These are phyloP conservation scores for Pseudophaeomoniella oleicola DNA, from an alignment of 2,329 filamentous ascomycete genomes.

Conservation along the genomic window DNA sequence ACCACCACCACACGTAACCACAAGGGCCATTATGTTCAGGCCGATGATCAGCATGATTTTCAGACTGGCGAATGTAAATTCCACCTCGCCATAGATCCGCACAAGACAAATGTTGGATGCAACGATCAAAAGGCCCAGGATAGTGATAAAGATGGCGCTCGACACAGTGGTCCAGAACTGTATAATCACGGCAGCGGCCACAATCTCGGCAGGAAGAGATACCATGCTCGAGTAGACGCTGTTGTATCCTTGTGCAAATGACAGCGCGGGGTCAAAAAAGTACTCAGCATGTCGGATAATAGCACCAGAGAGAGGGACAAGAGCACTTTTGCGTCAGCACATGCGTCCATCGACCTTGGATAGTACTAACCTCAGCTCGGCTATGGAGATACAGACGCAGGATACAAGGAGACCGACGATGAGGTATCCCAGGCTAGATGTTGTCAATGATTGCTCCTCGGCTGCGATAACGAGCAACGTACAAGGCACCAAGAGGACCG, in stretches of 20 bases:
- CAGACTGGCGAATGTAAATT: conserved; percentile 19
- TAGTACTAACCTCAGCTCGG: not conserved
- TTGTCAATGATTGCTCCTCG: not conserved
- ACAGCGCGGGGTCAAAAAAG: conserved; percentile 58
- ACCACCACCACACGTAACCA: conserved; percentile 51
- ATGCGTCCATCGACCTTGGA: not conserved
- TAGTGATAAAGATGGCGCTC: conserved; percentile 31
- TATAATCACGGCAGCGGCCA: conserved; percentile 31
- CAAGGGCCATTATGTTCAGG: conserved; percentile 44
- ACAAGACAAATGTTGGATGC: conserved; percentile 58
- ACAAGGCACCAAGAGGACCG: conserved; percentile 18
- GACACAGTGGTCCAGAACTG: conserved; percentile 22
- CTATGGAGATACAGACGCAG: conserved; percentile 39
- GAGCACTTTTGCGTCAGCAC: not conserved
- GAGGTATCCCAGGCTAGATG: conserved; percentile 14
- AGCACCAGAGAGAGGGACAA: conserved; percentile 38
- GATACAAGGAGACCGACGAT: conserved; percentile 48
- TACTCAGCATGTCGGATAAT: conserved; percentile 33
- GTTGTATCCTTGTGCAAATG: conserved; percentile 42
- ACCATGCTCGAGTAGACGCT: conserved; percentile 35
- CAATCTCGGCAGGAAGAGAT: conserved; percentile 30
- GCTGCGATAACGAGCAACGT: not conserved
- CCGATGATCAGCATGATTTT: conserved; percentile 4
- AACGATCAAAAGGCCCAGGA: conserved; percentile 24
- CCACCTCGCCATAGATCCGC: conserved; percentile 55